Evolutionary conservation across 306 rosid genomes (phyloP).

Genomic region (Lablab purpureus): DNA sequence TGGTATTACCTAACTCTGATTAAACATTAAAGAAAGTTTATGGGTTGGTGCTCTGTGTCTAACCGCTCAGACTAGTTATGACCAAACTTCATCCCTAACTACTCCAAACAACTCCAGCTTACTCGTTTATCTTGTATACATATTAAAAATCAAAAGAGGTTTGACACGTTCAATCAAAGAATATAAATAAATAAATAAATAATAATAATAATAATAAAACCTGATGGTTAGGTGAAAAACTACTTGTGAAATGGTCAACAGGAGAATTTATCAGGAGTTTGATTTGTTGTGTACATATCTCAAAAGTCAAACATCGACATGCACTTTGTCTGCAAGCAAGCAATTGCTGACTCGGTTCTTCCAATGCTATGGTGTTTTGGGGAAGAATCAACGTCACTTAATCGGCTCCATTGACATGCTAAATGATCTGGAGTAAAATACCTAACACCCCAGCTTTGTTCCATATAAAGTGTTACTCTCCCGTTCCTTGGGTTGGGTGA

Average conservation of each 20-base stretch:
- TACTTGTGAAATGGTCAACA: conserved; percentile 13
- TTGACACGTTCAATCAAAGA: conserved; percentile 36
- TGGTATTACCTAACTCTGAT: conserved; percentile 21
- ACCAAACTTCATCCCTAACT: conserved; percentile 33
- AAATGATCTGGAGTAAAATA: not conserved
- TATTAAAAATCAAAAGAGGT: conserved; percentile 38
- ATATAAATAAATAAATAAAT: too few species aligned
- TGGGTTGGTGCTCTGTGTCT: conserved; percentile 31
- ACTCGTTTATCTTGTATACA: conserved; percentile 12
- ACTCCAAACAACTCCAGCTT: conserved; percentile 41
- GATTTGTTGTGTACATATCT: conserved; percentile 16
- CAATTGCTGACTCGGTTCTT: conserved; percentile 17
- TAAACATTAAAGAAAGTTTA: not conserved
- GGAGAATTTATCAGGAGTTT: conserved; percentile 14
- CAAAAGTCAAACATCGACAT: conserved; percentile 36
- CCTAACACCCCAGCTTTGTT: not conserved
- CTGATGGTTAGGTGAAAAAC: conserved; percentile 6
- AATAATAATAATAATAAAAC: not conserved
- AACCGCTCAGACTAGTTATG: conserved; percentile 12
- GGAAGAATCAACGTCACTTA: not conserved
- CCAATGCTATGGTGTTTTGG: not conserved
- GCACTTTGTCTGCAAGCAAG: conserved; percentile 10
- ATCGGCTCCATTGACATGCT: not conserved
- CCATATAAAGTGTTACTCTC: not conserved
- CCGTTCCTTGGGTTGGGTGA: not conserved